Percentiles rank a stretch among this genome's conserved stretches.
Evolutionary conservation across 2,329 filamentous ascomycete genomes (phyloP).

Genomic region (Ceratocystis huliohia): DNA sequence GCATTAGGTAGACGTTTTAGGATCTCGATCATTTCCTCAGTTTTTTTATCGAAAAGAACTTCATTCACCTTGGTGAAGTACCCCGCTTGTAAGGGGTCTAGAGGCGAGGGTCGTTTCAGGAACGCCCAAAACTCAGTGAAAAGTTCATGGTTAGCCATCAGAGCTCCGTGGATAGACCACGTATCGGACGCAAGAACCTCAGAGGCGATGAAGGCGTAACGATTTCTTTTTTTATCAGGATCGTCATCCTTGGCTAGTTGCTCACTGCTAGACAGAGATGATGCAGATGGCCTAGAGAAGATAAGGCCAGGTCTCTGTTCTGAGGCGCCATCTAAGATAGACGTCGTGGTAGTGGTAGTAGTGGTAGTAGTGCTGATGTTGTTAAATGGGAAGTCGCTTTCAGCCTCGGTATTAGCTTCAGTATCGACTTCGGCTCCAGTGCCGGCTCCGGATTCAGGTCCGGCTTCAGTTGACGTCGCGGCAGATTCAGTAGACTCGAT

Average conservation of each 20-base stretch:
- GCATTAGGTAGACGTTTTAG: conserved; percentile 74
- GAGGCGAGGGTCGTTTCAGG: conserved; percentile 65
- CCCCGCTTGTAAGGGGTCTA: conserved; percentile 86
- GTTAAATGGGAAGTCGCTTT: conserved; percentile 31
- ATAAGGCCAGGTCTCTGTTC: conserved; percentile 26
- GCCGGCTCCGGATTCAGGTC: conserved; percentile 24
- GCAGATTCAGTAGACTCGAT: conserved; percentile 36
- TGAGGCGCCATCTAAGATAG: conserved; percentile 22
- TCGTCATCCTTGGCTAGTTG: conserved; percentile 52
- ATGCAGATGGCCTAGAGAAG: conserved; percentile 41
- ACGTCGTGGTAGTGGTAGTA: background rate
- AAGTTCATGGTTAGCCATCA: conserved; percentile 71
- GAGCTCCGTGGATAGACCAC: conserved; percentile 88
- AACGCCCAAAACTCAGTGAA: conserved; percentile 86
- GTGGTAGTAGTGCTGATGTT: background rate
- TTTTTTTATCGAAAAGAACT: conserved; percentile 94
- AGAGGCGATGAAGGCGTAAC: conserved; percentile 85
- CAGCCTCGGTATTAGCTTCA: conserved; percentile 19
- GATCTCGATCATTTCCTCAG: conserved; percentile 87
- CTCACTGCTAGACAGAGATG: conserved; percentile 38
- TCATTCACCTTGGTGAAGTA: conserved; percentile 99
- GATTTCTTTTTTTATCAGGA: conserved; percentile 78
- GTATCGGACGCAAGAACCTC: conserved; percentile 92
- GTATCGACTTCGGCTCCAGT: conserved; percentile 25
- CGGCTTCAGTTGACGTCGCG: background rate